These are phyloP conservation scores for Leptographium procerum DNA, from an alignment of 2,329 filamentous ascomycete species.

Conservation along the genomic window DNA sequence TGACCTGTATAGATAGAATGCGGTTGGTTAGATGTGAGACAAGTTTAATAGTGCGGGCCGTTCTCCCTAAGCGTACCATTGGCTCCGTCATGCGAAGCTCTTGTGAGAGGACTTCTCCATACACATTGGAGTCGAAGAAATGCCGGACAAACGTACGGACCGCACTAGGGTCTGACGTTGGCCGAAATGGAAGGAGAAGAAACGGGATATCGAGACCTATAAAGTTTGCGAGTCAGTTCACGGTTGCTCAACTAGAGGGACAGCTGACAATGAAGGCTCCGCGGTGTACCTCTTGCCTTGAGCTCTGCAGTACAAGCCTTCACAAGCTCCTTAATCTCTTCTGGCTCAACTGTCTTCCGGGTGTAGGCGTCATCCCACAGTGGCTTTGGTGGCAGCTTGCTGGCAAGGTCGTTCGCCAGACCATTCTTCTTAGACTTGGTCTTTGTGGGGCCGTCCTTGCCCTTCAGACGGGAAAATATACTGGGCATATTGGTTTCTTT, in stretches of 20 bases:
- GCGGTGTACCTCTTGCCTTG: conserved; percentile 74
- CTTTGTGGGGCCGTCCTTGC: conserved; percentile 55
- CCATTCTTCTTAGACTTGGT: conserved; percentile 54
- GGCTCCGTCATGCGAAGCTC: conserved; percentile 89
- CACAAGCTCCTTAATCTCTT: conserved; percentile 83
- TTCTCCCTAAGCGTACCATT: conserved; percentile 52
- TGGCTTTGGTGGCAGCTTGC: conserved; percentile 53
- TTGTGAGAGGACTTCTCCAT: conserved; percentile 62
- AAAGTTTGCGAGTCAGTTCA: background rate
- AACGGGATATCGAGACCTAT: conserved; percentile 83
- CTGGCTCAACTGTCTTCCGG: conserved; percentile 69
- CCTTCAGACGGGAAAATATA: conserved; percentile 57
- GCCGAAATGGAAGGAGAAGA: conserved; percentile 85
- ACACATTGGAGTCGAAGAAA: conserved; percentile 67
- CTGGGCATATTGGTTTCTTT: conserved; percentile 35
- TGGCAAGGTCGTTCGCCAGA: conserved; percentile 35
- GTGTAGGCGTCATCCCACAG: conserved; percentile 83
- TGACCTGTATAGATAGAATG: conserved; percentile 44
- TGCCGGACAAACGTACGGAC: conserved; percentile 87
- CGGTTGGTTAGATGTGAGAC: background rate
- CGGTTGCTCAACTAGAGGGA: background rate
- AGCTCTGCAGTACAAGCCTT: conserved; percentile 79
- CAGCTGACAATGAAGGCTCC: background rate
- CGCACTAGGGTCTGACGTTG: conserved; percentile 81
- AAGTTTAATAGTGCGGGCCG: background rate